Evolutionary conservation across 1,284 basidiomycete species (phyloP).

Genomic region (Meripilus lineatus): DNA sequence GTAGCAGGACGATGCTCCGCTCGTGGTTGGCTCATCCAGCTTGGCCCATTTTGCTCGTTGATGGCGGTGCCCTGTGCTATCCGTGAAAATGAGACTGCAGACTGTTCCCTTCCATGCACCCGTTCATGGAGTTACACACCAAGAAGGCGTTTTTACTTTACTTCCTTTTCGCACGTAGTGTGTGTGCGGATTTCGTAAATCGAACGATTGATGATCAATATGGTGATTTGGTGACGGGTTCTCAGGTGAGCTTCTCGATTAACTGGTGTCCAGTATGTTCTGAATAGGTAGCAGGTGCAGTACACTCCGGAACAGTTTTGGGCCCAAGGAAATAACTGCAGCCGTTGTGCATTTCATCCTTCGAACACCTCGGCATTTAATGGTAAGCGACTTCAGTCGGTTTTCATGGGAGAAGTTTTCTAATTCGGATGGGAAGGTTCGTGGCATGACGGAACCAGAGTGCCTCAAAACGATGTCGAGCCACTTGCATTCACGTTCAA

Average conservation of each 20-base stretch:
- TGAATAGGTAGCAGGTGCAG: neutral
- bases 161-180: too few species aligned
- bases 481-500: constrained; percentile 4
- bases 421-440: constrained; percentile 2
- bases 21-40: too few species aligned
- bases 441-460: constrained; percentile 6
- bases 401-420: neutral
- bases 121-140: too few species aligned
- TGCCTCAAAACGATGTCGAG: neutral
- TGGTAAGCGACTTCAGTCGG: neutral
- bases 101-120: too few species aligned
- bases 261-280: neutral
- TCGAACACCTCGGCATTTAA: neutral
- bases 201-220: constrained; percentile 6
- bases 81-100: too few species aligned
- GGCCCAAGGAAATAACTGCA: constrained; percentile 3
- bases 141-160: too few species aligned
- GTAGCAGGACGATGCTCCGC: too few species aligned
- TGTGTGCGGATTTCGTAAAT: constrained; percentile 6
- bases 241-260: constrained; percentile 2
- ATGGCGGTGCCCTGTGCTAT: too few species aligned
- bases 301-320: neutral
- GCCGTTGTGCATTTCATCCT: constrained; percentile 1
- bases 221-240: constrained; percentile 1
- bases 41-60: too few species aligned